Evolutionary conservation across 495 filamentous ascomycete species (phyloP).

Genomic region (Aspergillus ostianus): DNA sequence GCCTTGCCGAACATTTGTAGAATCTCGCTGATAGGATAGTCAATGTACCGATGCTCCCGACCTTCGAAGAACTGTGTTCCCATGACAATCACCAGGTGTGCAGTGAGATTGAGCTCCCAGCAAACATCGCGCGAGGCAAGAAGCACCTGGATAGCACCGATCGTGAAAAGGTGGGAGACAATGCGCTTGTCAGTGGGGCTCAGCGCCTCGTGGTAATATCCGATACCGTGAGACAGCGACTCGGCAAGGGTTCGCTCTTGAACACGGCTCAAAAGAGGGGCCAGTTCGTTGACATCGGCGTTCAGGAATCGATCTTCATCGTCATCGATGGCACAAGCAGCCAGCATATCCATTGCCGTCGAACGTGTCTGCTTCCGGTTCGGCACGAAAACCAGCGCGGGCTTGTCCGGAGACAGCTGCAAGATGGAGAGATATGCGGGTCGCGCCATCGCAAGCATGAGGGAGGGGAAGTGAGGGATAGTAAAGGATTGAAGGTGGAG

Average conservation of each 20-base stretch:
- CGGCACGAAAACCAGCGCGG: constrained; percentile 86
- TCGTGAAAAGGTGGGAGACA: constrained; percentile 83
- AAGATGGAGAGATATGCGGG: constrained; percentile 84
- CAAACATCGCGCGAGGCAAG: constrained; percentile 92
- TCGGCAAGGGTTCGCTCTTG: constrained; percentile 86
- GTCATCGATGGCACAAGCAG: constrained; percentile 80
- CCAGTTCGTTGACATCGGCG: constrained; percentile 73
- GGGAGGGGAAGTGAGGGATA: constrained; percentile 93
- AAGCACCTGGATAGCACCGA: constrained; percentile 90
- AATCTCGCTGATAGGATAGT: constrained; percentile 94
- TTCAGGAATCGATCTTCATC: constrained; percentile 93
- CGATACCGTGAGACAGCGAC: constrained; percentile 91
- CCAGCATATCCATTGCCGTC: constrained; percentile 85
- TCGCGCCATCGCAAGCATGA: constrained; percentile 98
- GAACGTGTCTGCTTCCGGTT: constrained; percentile 87
- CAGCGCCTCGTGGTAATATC: constrained; percentile 95
- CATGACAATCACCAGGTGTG: constrained; percentile 93
- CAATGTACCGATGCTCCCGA: constrained; percentile 93
- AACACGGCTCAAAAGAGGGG: constrained; percentile 74
- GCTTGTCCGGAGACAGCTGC: constrained; percentile 82
- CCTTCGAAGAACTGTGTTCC: constrained; percentile 99
- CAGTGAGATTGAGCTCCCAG: constrained; percentile 89
- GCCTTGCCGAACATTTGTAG: constrained; percentile 99
- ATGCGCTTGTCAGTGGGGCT: constrained; percentile 87
- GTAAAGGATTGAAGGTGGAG: constrained; percentile 94